Conservation (phyloP, 352 stramenopile genomes). For the Pythium phragmitis region DNA sequence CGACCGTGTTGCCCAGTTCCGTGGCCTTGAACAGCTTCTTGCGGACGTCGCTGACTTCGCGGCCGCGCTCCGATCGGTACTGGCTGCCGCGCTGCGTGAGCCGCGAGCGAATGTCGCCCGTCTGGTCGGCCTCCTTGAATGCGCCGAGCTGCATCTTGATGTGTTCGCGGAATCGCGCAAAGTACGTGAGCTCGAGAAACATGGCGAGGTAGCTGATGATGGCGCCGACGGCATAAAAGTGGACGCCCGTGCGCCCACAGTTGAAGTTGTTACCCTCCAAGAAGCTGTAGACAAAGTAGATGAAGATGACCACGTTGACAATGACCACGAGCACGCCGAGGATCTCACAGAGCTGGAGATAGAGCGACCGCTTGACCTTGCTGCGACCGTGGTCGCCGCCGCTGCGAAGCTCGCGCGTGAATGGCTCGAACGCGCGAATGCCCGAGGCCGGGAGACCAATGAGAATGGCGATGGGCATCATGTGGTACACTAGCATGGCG, state of each 20-base stretch:
- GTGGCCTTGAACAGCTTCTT: conserved; percentile 74
- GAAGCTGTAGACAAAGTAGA: conserved; percentile 66
- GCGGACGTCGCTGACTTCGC: conserved; percentile 53
- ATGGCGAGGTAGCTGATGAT: conserved; percentile 51
- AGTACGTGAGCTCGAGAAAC: conserved; percentile 75
- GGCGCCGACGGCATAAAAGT: conserved; percentile 45
- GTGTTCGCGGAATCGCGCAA: conserved; percentile 83
- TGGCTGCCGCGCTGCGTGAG: conserved; percentile 32
- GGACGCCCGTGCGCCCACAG: conserved; percentile 36
- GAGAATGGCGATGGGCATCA: conserved; percentile 54
- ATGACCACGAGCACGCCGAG: conserved; percentile 54
- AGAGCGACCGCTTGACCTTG: conserved; percentile 73
- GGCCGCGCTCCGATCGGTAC: conserved; percentile 45
- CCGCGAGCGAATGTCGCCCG: conserved; percentile 65
- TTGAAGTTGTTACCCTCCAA: conserved; percentile 67
- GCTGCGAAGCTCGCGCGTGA: conserved; percentile 39
- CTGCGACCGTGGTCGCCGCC: conserved; percentile 30
- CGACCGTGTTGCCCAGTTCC: conserved; percentile 57
- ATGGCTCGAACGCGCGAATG: conserved; percentile 65
- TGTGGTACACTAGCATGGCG: conserved; percentile 66
- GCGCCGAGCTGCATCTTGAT: conserved; percentile 84
- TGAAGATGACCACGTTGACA: conserved; percentile 48
- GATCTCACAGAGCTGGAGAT: conserved; percentile 76
- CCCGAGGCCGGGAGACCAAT: conserved; percentile 67
- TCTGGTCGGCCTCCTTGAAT: conserved; percentile 82